Percentiles rank a stretch among this genome's conserved stretches.
Evolutionary conservation across 148 eudicot genomes (phyloP).

Genomic region (Vaccinium vitisidaea): DNA sequence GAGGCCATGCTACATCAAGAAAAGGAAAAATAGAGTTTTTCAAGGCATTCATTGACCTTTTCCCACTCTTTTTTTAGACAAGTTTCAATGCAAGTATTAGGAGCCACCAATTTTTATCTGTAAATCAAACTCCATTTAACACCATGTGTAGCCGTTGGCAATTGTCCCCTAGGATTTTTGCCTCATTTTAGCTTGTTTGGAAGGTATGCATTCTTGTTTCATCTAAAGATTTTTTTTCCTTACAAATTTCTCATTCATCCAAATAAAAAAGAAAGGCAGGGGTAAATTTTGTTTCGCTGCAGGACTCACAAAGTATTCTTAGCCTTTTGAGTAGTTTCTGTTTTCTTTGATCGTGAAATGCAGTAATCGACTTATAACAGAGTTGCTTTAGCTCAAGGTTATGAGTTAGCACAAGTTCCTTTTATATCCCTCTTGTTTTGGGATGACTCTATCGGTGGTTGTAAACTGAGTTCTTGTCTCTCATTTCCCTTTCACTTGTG

Average conservation of each 20-base stretch:
- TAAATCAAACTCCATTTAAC: background rate
- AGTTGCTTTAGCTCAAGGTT: background rate
- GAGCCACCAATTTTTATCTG: background rate
- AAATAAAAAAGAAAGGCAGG: background rate
- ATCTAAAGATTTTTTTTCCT: background rate
- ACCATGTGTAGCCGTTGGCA: background rate
- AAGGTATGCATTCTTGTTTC: background rate
- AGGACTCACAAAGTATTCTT: background rate
- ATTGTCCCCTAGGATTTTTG: background rate
- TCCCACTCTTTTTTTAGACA: background rate
- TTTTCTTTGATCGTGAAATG: background rate
- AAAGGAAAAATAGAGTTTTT: background rate
- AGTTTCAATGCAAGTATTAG: background rate
- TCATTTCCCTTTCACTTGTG: background rate
- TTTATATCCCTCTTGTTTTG: background rate
- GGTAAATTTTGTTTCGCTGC: background rate
- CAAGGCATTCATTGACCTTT: background rate
- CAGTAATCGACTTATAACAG: background rate
- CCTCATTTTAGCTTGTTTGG: background rate
- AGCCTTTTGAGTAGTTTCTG: background rate
- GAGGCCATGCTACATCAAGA: constrained; percentile 4
- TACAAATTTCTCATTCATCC: background rate
- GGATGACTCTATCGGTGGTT: background rate
- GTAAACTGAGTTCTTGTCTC: background rate
- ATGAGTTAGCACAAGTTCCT: background rate